Percentiles rank a stretch among this genome's conserved stretches.
Evolutionary conservation across 345 rosid species (phyloP).

Genomic region (Brassica napus): DNA sequence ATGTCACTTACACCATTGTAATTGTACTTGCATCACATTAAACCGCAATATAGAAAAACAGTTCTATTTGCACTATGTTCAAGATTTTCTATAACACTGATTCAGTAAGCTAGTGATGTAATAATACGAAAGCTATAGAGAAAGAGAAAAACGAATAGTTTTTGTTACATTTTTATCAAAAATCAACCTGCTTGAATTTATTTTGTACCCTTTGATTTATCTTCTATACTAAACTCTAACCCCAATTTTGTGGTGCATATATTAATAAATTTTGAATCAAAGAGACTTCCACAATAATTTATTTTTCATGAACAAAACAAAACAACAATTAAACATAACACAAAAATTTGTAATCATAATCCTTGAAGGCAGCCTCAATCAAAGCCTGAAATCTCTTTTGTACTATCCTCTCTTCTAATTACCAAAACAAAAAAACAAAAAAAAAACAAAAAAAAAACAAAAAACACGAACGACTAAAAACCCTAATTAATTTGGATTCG

Average conservation of each 20-base stretch:
- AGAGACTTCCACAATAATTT: neutral
- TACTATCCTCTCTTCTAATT: neutral
- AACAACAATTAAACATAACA: neutral
- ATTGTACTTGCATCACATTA: neutral
- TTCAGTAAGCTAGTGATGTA: neutral
- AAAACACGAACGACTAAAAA: neutral
- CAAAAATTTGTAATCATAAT: neutral
- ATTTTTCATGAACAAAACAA: neutral
- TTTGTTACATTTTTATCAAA: no score
- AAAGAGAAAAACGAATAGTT: no score
- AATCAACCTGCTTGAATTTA: no score
- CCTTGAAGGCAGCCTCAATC: neutral
- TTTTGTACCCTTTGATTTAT: no score
- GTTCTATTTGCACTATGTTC: neutral
- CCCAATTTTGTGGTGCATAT: no score
- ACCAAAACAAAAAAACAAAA: neutral
- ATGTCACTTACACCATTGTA: neutral
- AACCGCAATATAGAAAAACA: neutral
- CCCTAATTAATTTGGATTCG: neutral
- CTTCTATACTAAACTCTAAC: no score
- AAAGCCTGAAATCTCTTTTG: neutral
- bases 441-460: neutral
- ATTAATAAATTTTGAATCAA: neutral
- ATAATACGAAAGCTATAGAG: no score
- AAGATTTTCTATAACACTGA: neutral